Base-by-base conservation (phyloP, 164 flowering plant species). In the Annona squamosa region DNA sequence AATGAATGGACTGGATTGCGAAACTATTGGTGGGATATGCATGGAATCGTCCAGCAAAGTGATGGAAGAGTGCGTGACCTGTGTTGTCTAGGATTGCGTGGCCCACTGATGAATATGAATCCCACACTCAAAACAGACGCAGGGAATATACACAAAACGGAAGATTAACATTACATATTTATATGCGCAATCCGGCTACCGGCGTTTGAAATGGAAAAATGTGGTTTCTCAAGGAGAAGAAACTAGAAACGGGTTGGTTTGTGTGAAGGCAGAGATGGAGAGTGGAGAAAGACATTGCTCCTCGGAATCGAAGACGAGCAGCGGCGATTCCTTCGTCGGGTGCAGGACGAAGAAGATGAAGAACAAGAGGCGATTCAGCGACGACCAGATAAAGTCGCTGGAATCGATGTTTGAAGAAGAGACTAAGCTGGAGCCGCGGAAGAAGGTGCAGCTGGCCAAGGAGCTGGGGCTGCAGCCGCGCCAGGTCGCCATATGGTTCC, bases 401-500 rank as follows among this genome's bases (percentile, higher is more conserved):
- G 95, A 92, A 75, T 46, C 83, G 26, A 87, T 86, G 19, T 92
- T 90, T 57, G 89, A 88, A 70, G 70, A 86, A 2, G 96, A 90
- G 67, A 72, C 87, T 0, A 90, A 84, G 80, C 88, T 86, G 5
- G 93, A 90, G 71, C 87, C 95, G 4, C 73, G 73, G 75, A 84
- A 76, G 87, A 92, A 92, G 81, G 37, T 80, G 71, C 80, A 87
- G 74, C 63, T 92, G 26, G 96, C 97, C 1, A 73, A 74, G 48
- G 91, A 90, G 73, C 86, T 92, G 0, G 92, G 87, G 46, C 80
- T 92, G 74, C 86, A 89, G 61, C 95, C 96, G 0, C 80, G 90
- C 12, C 97, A 92, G 79, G 82, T 92, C 1, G 94, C 91, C n/a
- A 91, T 91, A 48, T 92, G 98, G 98, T 92, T 92, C 78, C 98